These are phyloP conservation scores for Coelastrella sp. DNA, from an alignment of 139 green algal species.

Conservation along the genomic window DNA sequence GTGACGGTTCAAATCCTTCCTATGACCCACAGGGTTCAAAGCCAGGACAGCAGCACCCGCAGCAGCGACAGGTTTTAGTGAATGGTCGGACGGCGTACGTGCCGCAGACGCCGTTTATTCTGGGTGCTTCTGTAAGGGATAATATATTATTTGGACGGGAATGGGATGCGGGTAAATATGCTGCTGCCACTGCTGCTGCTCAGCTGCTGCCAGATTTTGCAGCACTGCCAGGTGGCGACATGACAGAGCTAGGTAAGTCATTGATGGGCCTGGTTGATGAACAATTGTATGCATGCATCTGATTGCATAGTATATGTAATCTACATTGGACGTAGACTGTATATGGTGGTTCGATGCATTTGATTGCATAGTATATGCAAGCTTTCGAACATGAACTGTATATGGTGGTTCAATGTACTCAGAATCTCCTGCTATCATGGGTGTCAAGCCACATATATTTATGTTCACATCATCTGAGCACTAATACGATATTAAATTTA, in stretches of 20 bases:
- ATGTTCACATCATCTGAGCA: too few species aligned
- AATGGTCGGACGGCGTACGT: conserved; percentile 74
- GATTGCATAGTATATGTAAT: not conserved
- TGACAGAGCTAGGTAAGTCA: conserved; percentile 76
- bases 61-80: conserved; percentile 44
- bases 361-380: not conserved
- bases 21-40: not conserved
- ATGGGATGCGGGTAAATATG: conserved; percentile 63
- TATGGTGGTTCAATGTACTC: too few species aligned
- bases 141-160: conserved; percentile 87
- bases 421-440: too few species aligned
- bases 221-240: conserved; percentile 70
- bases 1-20: not conserved
- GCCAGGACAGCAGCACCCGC: conserved; percentile 26
- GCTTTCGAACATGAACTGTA: too few species aligned
- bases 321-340: too few species aligned
- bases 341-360: not conserved
- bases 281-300: not conserved
- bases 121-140: conserved; percentile 75
- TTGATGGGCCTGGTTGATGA: too few species aligned
- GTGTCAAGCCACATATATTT: too few species aligned
- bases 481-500: too few species aligned
- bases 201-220: conserved; percentile 66
- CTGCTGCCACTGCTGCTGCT: conserved; percentile 22
- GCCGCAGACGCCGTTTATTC: conserved; percentile 85